phyloP scores from a whole-genome alignment of 805 yeast species.

The Metschnikowia anglica region DNA sequence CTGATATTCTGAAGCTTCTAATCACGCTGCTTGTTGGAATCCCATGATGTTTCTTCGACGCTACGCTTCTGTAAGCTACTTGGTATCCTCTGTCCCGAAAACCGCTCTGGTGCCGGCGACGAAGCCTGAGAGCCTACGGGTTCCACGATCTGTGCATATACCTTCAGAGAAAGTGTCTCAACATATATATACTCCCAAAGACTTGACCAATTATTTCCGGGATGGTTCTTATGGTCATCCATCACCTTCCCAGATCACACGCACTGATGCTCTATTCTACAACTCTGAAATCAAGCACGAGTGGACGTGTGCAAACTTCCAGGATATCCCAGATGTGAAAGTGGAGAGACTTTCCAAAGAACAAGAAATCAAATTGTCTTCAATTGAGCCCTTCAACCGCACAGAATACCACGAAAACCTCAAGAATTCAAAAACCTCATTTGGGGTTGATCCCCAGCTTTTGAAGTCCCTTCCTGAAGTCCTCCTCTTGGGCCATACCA shows the following conservation, averaged over 20 bases:
- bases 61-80: constrained; percentile 13
- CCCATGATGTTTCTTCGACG: constrained; percentile 5
- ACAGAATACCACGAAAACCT: constrained; percentile 23
- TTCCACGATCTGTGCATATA: background rate
- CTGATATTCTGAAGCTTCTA: background rate
- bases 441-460: constrained; percentile 36
- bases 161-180: constrained; percentile 10
- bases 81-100: constrained; percentile 13
- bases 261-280: constrained; percentile 42
- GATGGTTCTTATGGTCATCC: constrained; percentile 11
- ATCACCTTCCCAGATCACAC: constrained; percentile 13
- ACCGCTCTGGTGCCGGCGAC: constrained; percentile 6
- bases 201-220: constrained; percentile 15
- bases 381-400: constrained; percentile 28
- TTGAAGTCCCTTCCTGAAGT: constrained; percentile 60
- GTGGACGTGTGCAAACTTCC: constrained; percentile 57
- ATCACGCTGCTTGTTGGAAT: no score
- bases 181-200: constrained; percentile 14
- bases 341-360: constrained; percentile 25
- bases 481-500: constrained; percentile 74
- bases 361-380: constrained; percentile 17
- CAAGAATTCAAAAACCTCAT: constrained; percentile 24
- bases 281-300: constrained; percentile 48
- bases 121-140: background rate
- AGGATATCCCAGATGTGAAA: constrained; percentile 58